Conservation (phyloP, 768 basidiomycete species). For the Calocera cornea region DNA sequence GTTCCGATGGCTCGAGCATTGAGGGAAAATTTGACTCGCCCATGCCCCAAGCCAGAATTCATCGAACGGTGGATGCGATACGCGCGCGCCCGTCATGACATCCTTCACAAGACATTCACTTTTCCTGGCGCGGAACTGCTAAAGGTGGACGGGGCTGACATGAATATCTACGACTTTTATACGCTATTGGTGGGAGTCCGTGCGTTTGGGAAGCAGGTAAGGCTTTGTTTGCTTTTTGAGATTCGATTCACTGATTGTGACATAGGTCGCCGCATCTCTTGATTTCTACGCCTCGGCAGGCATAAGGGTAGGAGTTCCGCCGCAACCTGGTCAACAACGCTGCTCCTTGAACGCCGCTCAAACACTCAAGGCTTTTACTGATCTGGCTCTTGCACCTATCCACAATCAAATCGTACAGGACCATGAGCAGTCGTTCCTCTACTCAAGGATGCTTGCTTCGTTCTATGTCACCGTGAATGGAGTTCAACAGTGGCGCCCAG, state of each 20-base stretch:
- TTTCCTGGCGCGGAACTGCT: background rate
- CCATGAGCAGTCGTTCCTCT: background rate
- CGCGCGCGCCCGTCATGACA: background rate
- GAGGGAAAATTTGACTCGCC: background rate
- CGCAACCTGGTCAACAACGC: background rate
- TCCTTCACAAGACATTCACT: background rate
- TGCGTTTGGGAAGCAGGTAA: background rate
- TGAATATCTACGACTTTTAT: background rate
- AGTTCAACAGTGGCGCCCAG: background rate
- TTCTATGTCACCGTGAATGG: background rate
- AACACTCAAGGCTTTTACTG: background rate
- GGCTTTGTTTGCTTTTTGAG: background rate
- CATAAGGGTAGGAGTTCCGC: background rate
- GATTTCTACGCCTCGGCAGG: background rate
- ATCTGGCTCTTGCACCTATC: background rate
- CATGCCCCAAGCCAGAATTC: background rate
- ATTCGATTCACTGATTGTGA: background rate
- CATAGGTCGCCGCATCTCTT: background rate
- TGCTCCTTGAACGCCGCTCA: background rate
- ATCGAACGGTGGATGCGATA: background rate
- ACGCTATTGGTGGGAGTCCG: background rate
- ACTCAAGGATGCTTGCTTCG: background rate
- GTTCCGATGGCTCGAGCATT: background rate
- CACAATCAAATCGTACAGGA: background rate
- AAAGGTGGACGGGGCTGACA: background rate